Evolutionary conservation across 2,329 filamentous ascomycete genomes (phyloP).

Genomic region (Pyrenophora tritici-repentis): DNA sequence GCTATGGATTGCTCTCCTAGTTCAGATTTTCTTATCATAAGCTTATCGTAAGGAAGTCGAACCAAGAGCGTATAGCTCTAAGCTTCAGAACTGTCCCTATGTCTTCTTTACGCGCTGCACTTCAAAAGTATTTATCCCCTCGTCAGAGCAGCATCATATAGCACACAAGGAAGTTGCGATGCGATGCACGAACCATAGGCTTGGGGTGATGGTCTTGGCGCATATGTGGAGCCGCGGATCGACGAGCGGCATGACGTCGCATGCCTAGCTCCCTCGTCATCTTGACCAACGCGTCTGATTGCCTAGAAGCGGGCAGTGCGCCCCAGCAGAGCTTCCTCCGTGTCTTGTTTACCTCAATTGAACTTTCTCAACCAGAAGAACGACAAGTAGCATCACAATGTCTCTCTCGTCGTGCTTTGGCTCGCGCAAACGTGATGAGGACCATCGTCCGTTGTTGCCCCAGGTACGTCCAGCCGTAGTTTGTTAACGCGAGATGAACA

Average conservation of each 20-base stretch:
- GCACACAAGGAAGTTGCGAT: not conserved
- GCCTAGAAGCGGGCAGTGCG: conserved; percentile 7
- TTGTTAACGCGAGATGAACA: not conserved
- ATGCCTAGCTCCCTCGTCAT: conserved; percentile 9
- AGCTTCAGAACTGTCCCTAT: no score
- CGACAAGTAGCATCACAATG: conserved; percentile 46
- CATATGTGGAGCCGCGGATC: conserved; percentile 13
- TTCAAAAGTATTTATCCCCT: no score
- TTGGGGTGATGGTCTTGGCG: conserved; percentile 6
- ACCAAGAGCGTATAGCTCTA: no score
- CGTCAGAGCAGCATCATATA: not conserved
- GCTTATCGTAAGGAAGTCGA: no score
- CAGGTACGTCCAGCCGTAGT: conserved; percentile 46
- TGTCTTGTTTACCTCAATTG: conserved; percentile 3
- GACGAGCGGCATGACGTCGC: conserved; percentile 16
- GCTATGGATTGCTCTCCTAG: not conserved
- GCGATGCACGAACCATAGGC: conserved; percentile 1
- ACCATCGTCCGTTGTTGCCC: conserved; percentile 76
- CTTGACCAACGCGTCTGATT: conserved; percentile 9
- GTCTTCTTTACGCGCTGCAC: no score
- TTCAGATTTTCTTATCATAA: not conserved
- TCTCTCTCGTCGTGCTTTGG: conserved; percentile 66
- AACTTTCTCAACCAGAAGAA: not conserved
- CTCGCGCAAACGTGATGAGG: conserved; percentile 60
- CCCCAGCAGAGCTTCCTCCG: not conserved